Percentiles rank a stretch among this genome's conserved stretches.
Conservation (phyloP, 495 filamentous ascomycete genomes). For the Penicillium longicatenatum region DNA sequence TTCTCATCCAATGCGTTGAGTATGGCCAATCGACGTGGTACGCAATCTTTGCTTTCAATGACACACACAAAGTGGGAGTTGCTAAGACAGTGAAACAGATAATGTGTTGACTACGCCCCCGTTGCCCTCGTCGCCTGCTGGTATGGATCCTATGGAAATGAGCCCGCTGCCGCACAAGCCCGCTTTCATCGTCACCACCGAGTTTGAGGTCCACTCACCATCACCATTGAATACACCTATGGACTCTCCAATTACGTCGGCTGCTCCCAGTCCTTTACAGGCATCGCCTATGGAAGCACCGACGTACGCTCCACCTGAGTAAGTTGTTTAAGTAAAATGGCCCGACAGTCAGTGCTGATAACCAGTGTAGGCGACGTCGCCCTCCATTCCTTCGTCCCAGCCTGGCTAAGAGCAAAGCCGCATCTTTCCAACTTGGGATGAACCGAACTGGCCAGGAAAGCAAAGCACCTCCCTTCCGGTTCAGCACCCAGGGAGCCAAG, state of each 20-base stretch:
- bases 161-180: constrained; percentile 92
- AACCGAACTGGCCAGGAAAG: constrained; percentile 49
- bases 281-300: constrained; percentile 57
- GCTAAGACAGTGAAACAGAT: constrained; percentile 18
- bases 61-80: neutral
- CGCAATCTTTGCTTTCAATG: constrained; percentile 27
- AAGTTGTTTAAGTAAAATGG: constrained; percentile 20
- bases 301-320: constrained; percentile 35
- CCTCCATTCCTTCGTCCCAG: constrained; percentile 45
- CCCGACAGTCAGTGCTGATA: neutral
- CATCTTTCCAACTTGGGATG: constrained; percentile 44
- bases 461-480: constrained; percentile 73
- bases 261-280: constrained; percentile 44
- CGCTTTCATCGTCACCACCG: constrained; percentile 56
- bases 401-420: constrained; percentile 44
- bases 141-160: constrained; percentile 87
- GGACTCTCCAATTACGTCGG: constrained; percentile 49
- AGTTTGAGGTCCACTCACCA: constrained; percentile 68
- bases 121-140: constrained; percentile 77
- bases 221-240: constrained; percentile 56
- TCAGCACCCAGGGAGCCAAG: constrained; percentile 61
- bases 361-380: constrained; percentile 39
- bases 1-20: constrained; percentile 81
- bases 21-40: constrained; percentile 70
- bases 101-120: constrained; percentile 83